Evolutionary conservation across 805 yeast genomes (phyloP), one percentile per base, ranked within the genome.

Genomic region (Schwanniomyces pseudopolymorphus): DNA sequence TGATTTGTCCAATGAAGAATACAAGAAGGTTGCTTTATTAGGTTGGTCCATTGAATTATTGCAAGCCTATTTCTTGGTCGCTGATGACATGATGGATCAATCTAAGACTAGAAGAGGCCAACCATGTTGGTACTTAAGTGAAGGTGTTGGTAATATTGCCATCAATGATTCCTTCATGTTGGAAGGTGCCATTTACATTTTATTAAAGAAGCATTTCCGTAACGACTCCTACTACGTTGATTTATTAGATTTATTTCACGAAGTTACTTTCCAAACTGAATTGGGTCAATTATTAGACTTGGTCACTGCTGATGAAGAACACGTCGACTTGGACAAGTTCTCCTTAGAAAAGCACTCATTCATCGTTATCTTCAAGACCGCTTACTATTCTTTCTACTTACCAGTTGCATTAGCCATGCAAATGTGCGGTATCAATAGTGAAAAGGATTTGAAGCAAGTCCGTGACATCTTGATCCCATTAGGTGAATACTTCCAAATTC

Each of bases 401-500:
- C 99, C 99, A 24, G 99, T 94, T 43, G 98, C 96, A 3, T 78
- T 94, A 50, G 96, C 98, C 35, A 90, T 94, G 97, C 86, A 74
- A 70, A 85, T 89, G 79, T 86, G 96, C 48, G 98, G 97, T 45
- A 66, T 87, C 57, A 76, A 75, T 49, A 76, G 79, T 58, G 85
- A 78, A 46, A 67, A 72, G 57, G 97, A 92, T 67, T 79, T 94
- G 65, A 79, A 87, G 64, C 98, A 92, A 75, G 97, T 89, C 16
- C 78, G 77, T 51, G 94, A 88, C 56, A 83, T 94, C 36, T 78
- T 94, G 67, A 84, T 94, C 54, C 97, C 97, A 46, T 80, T 94
- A 56, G 99, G 99, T 49, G 97, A 94, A 69, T 94, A 94, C 69
- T 94, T 94, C 85, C 99, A 94, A 76, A 89, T 94, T 57, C 99